Conservation (phyloP, 2,329 filamentous ascomycete genomes). For the Coniochaeta hoffmannii region DNA sequence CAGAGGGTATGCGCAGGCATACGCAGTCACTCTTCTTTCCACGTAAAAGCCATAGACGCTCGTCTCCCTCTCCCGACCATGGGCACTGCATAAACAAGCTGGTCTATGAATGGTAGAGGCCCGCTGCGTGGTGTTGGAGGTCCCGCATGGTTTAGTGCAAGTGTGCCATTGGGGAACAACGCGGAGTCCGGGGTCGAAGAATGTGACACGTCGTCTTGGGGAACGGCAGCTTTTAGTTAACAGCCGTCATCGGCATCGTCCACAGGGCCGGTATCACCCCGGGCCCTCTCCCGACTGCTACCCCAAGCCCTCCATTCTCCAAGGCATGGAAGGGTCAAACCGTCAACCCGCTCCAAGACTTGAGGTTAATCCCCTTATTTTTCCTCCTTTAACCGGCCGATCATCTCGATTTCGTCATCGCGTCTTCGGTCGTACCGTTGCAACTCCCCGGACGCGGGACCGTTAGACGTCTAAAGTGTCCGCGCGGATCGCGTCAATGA, state of each 20-base stretch:
- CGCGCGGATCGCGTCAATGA: not conserved
- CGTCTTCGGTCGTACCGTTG: not conserved
- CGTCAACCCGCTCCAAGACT: not conserved
- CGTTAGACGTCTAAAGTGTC: not conserved
- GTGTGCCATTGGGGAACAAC: not conserved
- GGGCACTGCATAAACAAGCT: not conserved
- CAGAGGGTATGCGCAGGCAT: not conserved
- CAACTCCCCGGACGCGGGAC: not conserved
- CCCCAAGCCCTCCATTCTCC: not conserved
- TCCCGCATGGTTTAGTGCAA: not conserved
- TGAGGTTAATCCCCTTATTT: not conserved
- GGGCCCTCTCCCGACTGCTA: not conserved
- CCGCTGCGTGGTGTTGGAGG: not conserved
- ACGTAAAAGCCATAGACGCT: not conserved
- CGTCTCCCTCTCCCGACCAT: not conserved
- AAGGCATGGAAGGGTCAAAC: not conserved
- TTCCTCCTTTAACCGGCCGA: not conserved
- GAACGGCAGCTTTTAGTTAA: not conserved
- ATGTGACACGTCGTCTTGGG: not conserved
- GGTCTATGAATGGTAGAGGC: not conserved
- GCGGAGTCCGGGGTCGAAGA: not conserved
- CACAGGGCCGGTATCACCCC: not conserved
- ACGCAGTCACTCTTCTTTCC: not conserved
- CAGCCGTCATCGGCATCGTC: not conserved
- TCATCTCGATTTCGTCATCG: not conserved